Base-by-base conservation (phyloP, 495 filamentous ascomycete species). In the Aspergillus asperescens region DNA sequence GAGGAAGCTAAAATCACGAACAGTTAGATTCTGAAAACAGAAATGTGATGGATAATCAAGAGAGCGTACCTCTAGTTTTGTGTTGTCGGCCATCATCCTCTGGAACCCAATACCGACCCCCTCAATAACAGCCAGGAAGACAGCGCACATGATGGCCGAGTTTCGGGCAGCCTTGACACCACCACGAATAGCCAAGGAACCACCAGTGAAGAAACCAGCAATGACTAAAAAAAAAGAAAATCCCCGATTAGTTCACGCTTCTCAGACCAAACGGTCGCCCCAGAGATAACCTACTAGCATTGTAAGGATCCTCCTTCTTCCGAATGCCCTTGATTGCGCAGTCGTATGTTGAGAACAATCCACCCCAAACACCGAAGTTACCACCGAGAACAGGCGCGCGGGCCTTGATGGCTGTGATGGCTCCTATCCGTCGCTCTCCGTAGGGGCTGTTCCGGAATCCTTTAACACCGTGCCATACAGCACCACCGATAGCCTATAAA, bases 311-410 rank as follows among this genome's bases (percentile, higher is more conserved):
- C 67, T 98, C 92, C 84, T 96, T 97, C 74, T 93, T 87, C 55
- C 93, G 76, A 31, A 96, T 74, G 38, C 92, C 92, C 77, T 96
- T 96, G 20, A 98, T 87, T n/a, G 90, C 89, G 75, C 93, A 98
- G 72, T 98, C 93, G 65, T 87, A 96, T 32, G 88, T 92, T 53
- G 82, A 87, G 74, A 98, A 97, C 35, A 97, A 64, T 56, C 93
- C 93, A 62, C 93, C 94, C 92, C 92, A 98, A 27, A 91, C 86
- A 58, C 92, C 93, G 58, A 98, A 98, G 77, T 98, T 98, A 56
- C 93, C 93, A 54, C 92, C 93, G 45, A 97, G 79, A 40, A 97
- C 91, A 2, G 93, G 93, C 25, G 93, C 94, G 55, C 93, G 85
- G 48, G 90, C 89, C 77, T 98, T 98, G 73, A 98, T 91, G 25